Evolutionary conservation across 108 stramenopile genomes (phyloP), one percentile per base, ranked within the genome.

Genomic region (Skeletonema costatum): DNA sequence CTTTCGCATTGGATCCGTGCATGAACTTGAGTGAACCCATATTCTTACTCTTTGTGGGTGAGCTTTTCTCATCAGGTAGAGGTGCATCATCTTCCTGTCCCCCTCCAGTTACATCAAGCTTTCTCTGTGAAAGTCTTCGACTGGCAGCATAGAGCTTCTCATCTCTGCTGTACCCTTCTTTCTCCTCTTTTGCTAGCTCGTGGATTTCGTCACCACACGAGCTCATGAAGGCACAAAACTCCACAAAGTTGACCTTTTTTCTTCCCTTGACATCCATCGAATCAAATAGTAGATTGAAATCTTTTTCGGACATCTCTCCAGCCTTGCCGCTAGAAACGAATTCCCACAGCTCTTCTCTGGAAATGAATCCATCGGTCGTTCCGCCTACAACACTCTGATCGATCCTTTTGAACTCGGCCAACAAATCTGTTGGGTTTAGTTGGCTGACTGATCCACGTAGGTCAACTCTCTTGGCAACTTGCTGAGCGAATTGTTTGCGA

Each of bases 361-460:
- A 64, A 25, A 73, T 73, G 63, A 38, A 64, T 13, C 71, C 71
- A 63, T 73, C 63, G n/a, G 48, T n/a, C 1, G 53, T 56, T 16
- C 68, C 68, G 0, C 19, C 71, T 14, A 63, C 6, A 5, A 30
- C 9, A 19, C 66, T 41, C 14, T 38, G 56, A 32, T 70, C 71
- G 19, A 73, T 73, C 5, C 41, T 8, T 12, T 73, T 38, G 63
- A 73, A 73, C 5, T 63, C 61, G 5, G 2, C 48, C n/a, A 50
- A 19, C 2, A 50, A 5, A 16, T 50, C n/a, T 2, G 14, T 50
- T 4, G 66, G 66, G 19, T 30, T 50, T 25, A 67, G 11, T 13
- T 44, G 41, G n/a, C 41, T 44, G 14, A 21, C 19, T 11, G 66
- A 67, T 32, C 41, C 66, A 9, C 66, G n/a, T 1, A 67, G 48